Evolutionary conservation across 768 basidiomycete genomes (phyloP).

Genomic region (Tulasnella sp.): DNA sequence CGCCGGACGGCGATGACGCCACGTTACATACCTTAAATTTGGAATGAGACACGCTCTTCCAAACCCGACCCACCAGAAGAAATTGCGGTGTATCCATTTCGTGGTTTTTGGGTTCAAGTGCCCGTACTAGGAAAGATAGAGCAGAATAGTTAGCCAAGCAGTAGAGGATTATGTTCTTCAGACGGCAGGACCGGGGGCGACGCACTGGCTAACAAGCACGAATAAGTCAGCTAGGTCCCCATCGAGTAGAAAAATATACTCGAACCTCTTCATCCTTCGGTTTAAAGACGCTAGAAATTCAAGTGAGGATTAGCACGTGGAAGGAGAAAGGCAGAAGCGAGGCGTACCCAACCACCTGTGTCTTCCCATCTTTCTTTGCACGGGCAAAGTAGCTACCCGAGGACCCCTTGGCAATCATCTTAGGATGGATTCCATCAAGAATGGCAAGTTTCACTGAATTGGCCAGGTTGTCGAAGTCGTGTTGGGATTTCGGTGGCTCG

Average conservation of each 20-base stretch:
- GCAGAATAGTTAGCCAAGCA: neutral
- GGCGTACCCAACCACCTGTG: conserved; percentile 73
- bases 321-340: conserved; percentile 18
- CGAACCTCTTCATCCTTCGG: conserved; percentile 46
- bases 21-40: conserved; percentile 56
- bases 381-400: conserved; percentile 91
- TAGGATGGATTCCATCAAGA: conserved; percentile 71
- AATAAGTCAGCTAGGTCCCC: neutral
- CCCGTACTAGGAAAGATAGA: conserved; percentile 43
- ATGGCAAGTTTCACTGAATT: conserved; percentile 64
- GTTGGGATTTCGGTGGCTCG: conserved; percentile 63
- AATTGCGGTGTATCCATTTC: conserved; percentile 84
- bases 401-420: conserved; percentile 84
- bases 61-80: conserved; percentile 85
- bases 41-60: conserved; percentile 84
- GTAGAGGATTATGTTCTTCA: conserved; percentile 12
- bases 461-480: conserved; percentile 60
- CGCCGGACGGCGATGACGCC: neutral
- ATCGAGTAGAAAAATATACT: neutral
- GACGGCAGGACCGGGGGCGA: neutral
- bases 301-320: neutral
- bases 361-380: conserved; percentile 62
- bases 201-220: neutral
- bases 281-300: conserved; percentile 64
- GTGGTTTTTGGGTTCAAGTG: conserved; percentile 85